These are phyloP conservation scores for Candida caryicola DNA, from an alignment of 805 yeast species.

Conservation along the genomic window DNA sequence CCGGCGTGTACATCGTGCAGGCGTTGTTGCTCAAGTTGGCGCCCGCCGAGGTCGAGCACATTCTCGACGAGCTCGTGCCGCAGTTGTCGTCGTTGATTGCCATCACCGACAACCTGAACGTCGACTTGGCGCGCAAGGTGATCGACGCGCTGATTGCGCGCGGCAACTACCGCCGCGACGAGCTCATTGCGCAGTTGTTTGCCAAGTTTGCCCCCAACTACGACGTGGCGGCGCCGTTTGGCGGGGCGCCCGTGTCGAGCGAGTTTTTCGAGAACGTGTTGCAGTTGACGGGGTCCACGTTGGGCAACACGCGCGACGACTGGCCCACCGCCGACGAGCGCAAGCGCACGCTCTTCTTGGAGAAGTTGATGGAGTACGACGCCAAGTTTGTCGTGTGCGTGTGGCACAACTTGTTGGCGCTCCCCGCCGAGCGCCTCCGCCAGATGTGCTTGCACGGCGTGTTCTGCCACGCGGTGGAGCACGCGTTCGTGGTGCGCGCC, in stretches of 20 bases:
- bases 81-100: slow-evolving; percentile 55
- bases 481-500: slow-evolving; percentile 45
- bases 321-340: slow-evolving; percentile 93
- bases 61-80: slow-evolving; percentile 65
- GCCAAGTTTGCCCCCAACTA: slow-evolving; percentile 42
- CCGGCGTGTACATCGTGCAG: slow-evolving; percentile 79
- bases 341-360: slow-evolving; percentile 71
- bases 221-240: slow-evolving; percentile 17
- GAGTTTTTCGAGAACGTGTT: slow-evolving; percentile 68
- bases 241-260: slow-evolving; percentile 20
- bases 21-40: slow-evolving; percentile 64
- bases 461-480: slow-evolving; percentile 84
- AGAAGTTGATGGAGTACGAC: slow-evolving; percentile 70
- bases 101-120: slow-evolving; percentile 52
- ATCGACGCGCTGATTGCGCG: slow-evolving; percentile 63
- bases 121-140: slow-evolving; percentile 65
- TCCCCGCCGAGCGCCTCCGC: slow-evolving; percentile 58
- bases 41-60: slow-evolving; percentile 57
- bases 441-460: slow-evolving; percentile 88
- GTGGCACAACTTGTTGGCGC: slow-evolving; percentile 56
- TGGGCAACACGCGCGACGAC: slow-evolving; percentile 79
- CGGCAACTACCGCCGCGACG: slow-evolving; percentile 57
- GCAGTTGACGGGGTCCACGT: slow-evolving; percentile 62
- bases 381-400: slow-evolving; percentile 54
- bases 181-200: slow-evolving; percentile 49